Evolutionary conservation across 352 stramenopile genomes (phyloP).

Genomic region (Peronospora destructor): DNA sequence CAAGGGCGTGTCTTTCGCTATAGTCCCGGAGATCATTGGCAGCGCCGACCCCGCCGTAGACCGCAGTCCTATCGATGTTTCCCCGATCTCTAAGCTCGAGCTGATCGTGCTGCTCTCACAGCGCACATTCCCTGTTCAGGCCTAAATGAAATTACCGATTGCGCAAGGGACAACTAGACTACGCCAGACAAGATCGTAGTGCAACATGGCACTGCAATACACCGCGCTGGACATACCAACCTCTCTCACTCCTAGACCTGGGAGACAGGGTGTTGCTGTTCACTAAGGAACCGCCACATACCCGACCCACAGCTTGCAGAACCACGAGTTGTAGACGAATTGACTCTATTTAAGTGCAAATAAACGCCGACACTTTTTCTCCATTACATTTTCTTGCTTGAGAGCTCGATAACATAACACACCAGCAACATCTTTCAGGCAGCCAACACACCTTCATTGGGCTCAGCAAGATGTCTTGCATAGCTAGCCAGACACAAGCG

Average conservation of each 20-base stretch:
- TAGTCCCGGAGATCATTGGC: conserved; percentile 58
- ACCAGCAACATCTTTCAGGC: conserved; percentile 9
- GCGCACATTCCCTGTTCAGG: conserved; percentile 57
- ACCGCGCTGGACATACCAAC: conserved; percentile 9
- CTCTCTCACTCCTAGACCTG: conserved; percentile 15
- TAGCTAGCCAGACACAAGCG: conserved; percentile 12
- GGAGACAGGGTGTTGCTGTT: conserved; percentile 7
- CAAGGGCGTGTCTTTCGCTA: conserved; percentile 71
- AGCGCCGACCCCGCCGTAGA: conserved; percentile 60
- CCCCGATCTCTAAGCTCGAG: conserved; percentile 68
- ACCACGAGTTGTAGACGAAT: conserved; percentile 15
- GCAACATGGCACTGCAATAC: conserved; percentile 1
- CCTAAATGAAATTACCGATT: conserved; percentile 13
- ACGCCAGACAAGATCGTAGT: conserved; percentile 11
- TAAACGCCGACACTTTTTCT: conserved; percentile 24
- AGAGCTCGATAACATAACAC: conserved; percentile 10
- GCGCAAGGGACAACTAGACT: conserved; percentile 24
- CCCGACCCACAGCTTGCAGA: conserved; percentile 24
- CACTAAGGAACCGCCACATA: conserved; percentile 3
- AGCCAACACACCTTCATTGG: conserved; percentile 1
- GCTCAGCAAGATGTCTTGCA: conserved; percentile 13
- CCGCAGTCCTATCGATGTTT: conserved; percentile 67
- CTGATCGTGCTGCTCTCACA: conserved; percentile 65
- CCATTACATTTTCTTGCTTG: conserved; percentile 8
- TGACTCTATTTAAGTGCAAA: conserved; percentile 29